These are phyloP conservation scores for Pseudonitzschia pungens DNA, from an alignment of 108 stramenopile genomes.

Conservation along the genomic window DNA sequence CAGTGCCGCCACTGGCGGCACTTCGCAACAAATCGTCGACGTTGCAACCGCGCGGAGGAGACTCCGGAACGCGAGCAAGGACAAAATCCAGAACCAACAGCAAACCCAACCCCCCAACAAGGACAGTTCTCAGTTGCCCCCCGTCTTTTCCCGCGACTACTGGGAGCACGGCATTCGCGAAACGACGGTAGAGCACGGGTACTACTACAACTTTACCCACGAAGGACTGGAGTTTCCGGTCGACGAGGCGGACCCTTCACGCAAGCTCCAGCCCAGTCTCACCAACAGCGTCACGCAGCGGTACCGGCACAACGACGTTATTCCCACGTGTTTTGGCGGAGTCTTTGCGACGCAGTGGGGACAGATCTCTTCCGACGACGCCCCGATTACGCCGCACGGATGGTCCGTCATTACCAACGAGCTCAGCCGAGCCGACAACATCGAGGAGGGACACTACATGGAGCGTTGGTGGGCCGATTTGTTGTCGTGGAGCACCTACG, in stretches of 20 bases:
- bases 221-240: background rate
- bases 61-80: background rate
- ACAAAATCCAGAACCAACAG: background rate
- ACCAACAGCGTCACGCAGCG: background rate
- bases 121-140: background rate
- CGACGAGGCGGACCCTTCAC: background rate
- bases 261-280: background rate
- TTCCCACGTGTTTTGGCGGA: slow-evolving; percentile 22
- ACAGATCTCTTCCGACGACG: background rate
- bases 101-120: too few species aligned
- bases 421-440: slow-evolving; percentile 23
- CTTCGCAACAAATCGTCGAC: too few species aligned
- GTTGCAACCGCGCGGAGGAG: too few species aligned
- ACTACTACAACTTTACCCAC: background rate
- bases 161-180: background rate
- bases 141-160: background rate
- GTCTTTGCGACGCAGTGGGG: slow-evolving; percentile 16
- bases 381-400: slow-evolving; percentile 3
- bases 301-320: background rate
- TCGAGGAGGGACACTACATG: slow-evolving; percentile 36
- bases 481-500: slow-evolving; percentile 2
- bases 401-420: slow-evolving; percentile 12
- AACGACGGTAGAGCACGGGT: background rate
- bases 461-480: slow-evolving; percentile 32
- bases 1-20: too few species aligned